These are phyloP conservation scores for Neoboletus subvelutipes DNA, from an alignment of 768 basidiomycete genomes.

Conservation along the genomic window DNA sequence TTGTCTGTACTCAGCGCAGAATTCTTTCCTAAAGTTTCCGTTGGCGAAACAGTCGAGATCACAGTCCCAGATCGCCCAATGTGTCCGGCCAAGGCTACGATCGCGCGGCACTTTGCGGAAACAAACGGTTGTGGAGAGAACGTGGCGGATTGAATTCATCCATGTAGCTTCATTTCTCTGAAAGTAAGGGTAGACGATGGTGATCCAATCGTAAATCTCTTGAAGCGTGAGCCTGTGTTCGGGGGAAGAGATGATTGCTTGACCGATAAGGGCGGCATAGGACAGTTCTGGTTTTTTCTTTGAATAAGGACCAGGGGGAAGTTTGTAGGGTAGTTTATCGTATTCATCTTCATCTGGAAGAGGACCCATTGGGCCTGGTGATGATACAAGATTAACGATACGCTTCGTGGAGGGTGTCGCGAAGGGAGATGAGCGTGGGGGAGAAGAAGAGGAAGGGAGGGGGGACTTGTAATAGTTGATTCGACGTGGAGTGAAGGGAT, in stretches of 20 bases:
- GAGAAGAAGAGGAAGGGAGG: slow-evolving; percentile 64
- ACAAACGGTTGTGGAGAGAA: slow-evolving; percentile 86
- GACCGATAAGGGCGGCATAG: slow-evolving; percentile 94
- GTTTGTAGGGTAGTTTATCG: slow-evolving; percentile 64
- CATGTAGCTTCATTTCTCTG: slow-evolving; percentile 92
- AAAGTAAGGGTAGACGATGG: slow-evolving; percentile 90
- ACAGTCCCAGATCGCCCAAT: slow-evolving; percentile 86
- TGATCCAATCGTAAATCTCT: slow-evolving; percentile 97
- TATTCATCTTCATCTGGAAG: slow-evolving; percentile 64
- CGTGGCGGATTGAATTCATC: slow-evolving; percentile 99
- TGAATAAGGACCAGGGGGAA: slow-evolving; percentile 86
- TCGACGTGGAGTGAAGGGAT: slow-evolving; percentile 52
- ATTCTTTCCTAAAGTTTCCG: slow-evolving; percentile 75
- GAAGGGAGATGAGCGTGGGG: slow-evolving; percentile 56
- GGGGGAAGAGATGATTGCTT: slow-evolving; percentile 84
- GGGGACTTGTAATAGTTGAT: slow-evolving; percentile 45
- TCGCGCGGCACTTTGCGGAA: slow-evolving; percentile 86
- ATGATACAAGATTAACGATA: slow-evolving; percentile 76
- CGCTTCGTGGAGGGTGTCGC: slow-evolving; percentile 59
- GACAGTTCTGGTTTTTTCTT: slow-evolving; percentile 79
- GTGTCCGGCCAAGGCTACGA: slow-evolving; percentile 73
- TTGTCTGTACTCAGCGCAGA: slow-evolving; percentile 41
- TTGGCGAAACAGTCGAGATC: slow-evolving; percentile 81
- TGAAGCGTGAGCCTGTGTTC: slow-evolving; percentile 86
- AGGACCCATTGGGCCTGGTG: slow-evolving; percentile 74